Evolutionary conservation across 2,329 filamentous ascomycete species (phyloP).

Genomic region (Botrytis porri): DNA sequence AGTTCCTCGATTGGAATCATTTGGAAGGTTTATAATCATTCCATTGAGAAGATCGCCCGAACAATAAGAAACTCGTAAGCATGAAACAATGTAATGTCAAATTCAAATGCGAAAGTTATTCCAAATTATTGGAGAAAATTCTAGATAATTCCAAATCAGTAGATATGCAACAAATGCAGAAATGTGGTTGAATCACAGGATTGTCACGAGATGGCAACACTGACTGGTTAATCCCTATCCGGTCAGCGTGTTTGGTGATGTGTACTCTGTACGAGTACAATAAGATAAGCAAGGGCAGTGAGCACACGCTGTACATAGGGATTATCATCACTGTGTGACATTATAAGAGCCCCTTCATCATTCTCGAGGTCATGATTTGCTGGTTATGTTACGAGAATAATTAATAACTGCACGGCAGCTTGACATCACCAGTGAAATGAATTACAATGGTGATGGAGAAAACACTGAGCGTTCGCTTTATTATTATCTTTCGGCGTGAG

Average conservation of each 20-base stretch:
- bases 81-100: neutral
- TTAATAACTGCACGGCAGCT: neutral
- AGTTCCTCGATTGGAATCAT: neutral
- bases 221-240: neutral
- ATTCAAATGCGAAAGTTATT: neutral
- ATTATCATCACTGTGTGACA: neutral
- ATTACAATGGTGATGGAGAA: neutral
- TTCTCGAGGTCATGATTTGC: neutral
- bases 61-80: neutral
- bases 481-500: neutral
- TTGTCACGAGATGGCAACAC: neutral
- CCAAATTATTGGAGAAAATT: neutral
- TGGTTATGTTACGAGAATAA: neutral
- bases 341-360: neutral
- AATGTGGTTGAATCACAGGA: neutral
- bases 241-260: neutral
- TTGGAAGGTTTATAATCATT: neutral
- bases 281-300: neutral
- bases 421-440: neutral
- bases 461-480: neutral
- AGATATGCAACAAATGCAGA: neutral
- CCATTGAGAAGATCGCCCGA: neutral
- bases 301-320: neutral
- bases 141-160: constrained; percentile 8
- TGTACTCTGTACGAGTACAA: no score